phyloP scores from a whole-genome alignment of 2,329 filamentous ascomycete genomes.

The Epichloe festucae region DNA sequence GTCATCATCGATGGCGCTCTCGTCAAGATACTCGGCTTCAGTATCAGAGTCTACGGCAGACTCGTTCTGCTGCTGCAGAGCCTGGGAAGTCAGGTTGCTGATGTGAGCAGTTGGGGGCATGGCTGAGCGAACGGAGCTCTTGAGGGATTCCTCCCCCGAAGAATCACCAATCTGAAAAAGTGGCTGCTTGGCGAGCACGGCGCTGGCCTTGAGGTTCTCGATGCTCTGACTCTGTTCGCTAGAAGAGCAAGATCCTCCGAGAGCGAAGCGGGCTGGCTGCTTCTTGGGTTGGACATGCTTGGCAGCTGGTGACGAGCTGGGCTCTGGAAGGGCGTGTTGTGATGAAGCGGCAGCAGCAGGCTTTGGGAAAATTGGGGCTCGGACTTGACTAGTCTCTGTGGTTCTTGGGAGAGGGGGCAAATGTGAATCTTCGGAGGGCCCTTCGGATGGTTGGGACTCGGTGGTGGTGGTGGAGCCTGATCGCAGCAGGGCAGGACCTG shows the following conservation, averaged over 20 bases:
- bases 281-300: slow-evolving; percentile 60
- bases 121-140: slow-evolving; percentile 35
- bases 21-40: slow-evolving; percentile 55
- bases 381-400: slow-evolving; percentile 50
- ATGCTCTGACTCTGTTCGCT: slow-evolving; percentile 38
- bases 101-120: slow-evolving; percentile 50
- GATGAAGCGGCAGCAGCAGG: slow-evolving; percentile 34
- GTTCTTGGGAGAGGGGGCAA: slow-evolving; percentile 15
- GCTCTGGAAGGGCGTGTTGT: slow-evolving; percentile 46
- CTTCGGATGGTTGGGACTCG: no score
- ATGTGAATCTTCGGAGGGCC: slow-evolving; percentile 12
- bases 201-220: slow-evolving; percentile 21
- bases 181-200: slow-evolving; percentile 19
- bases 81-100: slow-evolving; percentile 57
- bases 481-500: slow-evolving; percentile 21
- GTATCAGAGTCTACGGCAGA: slow-evolving; percentile 23
- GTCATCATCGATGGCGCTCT: slow-evolving; percentile 70
- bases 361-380: slow-evolving; percentile 38
- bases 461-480: slow-evolving; percentile 21
- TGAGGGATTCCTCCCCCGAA: slow-evolving; percentile 70
- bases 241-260: slow-evolving; percentile 75
- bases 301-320: slow-evolving; percentile 39
- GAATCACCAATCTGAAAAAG: slow-evolving; percentile 43
- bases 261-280: slow-evolving; percentile 47
- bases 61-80: slow-evolving; percentile 41